Evolutionary conservation across 768 basidiomycete species (phyloP).

Genomic region (Nidularia pulvinata): DNA sequence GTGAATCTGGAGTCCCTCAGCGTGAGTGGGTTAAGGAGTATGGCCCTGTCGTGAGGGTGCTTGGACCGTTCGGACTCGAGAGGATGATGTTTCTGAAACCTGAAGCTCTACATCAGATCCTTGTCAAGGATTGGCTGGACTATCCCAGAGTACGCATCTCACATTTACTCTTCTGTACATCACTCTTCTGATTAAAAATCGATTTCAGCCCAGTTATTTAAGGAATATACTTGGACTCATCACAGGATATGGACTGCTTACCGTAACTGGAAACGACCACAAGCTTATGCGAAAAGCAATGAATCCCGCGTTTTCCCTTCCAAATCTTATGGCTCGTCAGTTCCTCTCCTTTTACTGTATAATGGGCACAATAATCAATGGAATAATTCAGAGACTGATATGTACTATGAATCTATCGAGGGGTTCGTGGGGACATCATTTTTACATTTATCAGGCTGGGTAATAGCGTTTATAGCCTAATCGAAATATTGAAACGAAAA

Average conservation of each 20-base stretch:
- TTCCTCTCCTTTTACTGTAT: background rate
- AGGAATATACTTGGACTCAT: slow-evolving; percentile 32
- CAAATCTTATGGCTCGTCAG: slow-evolving; percentile 16
- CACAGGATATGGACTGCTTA: slow-evolving; percentile 37
- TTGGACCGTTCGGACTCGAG: slow-evolving; percentile 40
- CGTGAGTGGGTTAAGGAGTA: slow-evolving; percentile 39
- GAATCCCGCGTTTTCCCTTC: slow-evolving; percentile 44
- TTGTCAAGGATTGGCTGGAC: slow-evolving; percentile 34
- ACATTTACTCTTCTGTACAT: background rate
- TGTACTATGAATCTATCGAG: slow-evolving; percentile 47
- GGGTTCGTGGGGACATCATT: slow-evolving; percentile 14
- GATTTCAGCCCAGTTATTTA: slow-evolving; percentile 37
- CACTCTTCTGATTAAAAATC: background rate
- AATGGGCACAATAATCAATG: background rate
- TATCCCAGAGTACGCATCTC: slow-evolving; percentile 32
- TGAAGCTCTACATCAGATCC: slow-evolving; percentile 35
- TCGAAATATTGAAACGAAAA: slow-evolving; percentile 29
- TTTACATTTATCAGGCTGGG: background rate
- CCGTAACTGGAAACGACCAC: slow-evolving; percentile 40
- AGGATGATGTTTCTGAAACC: slow-evolving; percentile 36
- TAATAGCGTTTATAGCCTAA: slow-evolving; percentile 12
- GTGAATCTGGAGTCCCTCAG: slow-evolving; percentile 38
- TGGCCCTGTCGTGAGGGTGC: slow-evolving; percentile 35
- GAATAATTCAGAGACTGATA: slow-evolving; percentile 37
- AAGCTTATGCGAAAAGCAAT: slow-evolving; percentile 41